Percentiles rank a stretch among this genome's conserved stretches.
phyloP scores from a whole-genome alignment of 352 stramenopile genomes.

The Phytophthora pseudosyringae region DNA sequence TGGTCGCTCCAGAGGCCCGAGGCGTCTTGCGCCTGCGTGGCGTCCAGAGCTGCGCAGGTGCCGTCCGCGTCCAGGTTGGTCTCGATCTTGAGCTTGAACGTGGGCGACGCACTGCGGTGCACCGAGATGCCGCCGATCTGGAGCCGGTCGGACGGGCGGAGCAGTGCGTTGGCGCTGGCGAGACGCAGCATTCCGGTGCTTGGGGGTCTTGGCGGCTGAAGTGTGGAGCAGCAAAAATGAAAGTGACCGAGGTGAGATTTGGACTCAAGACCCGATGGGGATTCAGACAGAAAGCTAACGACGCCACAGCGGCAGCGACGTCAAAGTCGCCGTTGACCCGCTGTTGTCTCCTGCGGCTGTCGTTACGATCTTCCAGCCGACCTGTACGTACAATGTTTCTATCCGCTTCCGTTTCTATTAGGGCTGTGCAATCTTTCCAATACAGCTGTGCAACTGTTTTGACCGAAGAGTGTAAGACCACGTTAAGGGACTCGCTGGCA shows the following conservation, averaged over 20 bases:
- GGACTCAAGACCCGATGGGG: neutral
- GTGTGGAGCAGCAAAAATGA: conserved; percentile 15
- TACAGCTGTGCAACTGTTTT: too few species aligned
- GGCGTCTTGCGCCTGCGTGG: neutral
- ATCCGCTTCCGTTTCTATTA: too few species aligned
- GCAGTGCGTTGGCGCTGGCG: conserved; percentile 16
- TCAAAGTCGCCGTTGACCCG: conserved; percentile 2
- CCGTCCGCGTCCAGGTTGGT: conserved; percentile 24
- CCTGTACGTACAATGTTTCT: too few species aligned
- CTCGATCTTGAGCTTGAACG: conserved; percentile 30
- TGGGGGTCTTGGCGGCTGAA: neutral
- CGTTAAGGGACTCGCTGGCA: too few species aligned
- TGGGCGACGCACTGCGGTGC: conserved; percentile 18
- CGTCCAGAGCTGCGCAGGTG: conserved; percentile 8
- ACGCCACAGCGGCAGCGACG: conserved; percentile 4
- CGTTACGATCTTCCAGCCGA: too few species aligned
- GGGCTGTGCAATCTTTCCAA: too few species aligned
- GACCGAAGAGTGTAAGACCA: too few species aligned
- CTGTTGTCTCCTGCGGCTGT: neutral
- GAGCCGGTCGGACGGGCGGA: conserved; percentile 16
- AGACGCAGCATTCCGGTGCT: conserved; percentile 21
- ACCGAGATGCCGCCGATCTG: conserved; percentile 33
- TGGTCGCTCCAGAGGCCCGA: conserved; percentile 22
- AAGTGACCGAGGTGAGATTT: conserved; percentile 16
- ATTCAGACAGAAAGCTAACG: conserved; percentile 1